Base-by-base conservation (phyloP, 1,284 basidiomycete species). In the Fomitopsis betulina region DNA sequence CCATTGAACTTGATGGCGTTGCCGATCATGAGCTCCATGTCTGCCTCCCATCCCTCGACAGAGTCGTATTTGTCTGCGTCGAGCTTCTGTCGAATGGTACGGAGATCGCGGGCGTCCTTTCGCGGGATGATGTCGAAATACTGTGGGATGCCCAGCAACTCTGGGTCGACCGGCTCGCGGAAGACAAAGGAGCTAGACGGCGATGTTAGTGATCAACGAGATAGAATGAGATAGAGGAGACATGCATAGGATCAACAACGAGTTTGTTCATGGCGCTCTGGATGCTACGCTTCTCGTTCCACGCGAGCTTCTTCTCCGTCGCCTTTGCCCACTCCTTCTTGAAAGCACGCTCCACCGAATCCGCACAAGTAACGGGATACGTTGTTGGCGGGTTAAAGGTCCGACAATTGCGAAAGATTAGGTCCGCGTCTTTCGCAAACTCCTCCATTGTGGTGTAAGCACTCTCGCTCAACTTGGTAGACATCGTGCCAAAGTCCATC, bases 401-500 rank as follows among this genome's bases (percentile, higher is more conserved):
- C 21, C 91, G 84, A 71, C 93, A 95, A 72, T 99, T 99, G 68
- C 75, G 79, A 67, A 98, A 90, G 57, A 98, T 84, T 10, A 96
- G 84, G 60, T 92, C 86, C 57, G 93, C 78, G 67, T 98, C 96
- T 59, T 80, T 79, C 38, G 83, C 86, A 63, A 99, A 89, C 2
- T 90, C 85, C 56, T 91, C 91, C 86, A 94, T 92, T 0, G 82
- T 87, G 19, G 75, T 67, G 72, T 97, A 98, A 67, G 81, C 78
- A 52, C 81, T 82, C 56, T 80, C 73, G 40, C 81, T 80, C 55
- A 97, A 75, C 68, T 93, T 95, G 53, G 77, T 78, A 37, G 74
- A 72, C 69, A 98, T 93, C 10, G 96, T 97, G 10, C 85, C 86
- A 57, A 98, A 87, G 74, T 99, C 96, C 94, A 98, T 99, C 6